Evolutionary conservation across 306 rosid genomes (phyloP), one percentile per base, ranked within the genome.

Genomic region (Herpetospermum pedunculosum): DNA sequence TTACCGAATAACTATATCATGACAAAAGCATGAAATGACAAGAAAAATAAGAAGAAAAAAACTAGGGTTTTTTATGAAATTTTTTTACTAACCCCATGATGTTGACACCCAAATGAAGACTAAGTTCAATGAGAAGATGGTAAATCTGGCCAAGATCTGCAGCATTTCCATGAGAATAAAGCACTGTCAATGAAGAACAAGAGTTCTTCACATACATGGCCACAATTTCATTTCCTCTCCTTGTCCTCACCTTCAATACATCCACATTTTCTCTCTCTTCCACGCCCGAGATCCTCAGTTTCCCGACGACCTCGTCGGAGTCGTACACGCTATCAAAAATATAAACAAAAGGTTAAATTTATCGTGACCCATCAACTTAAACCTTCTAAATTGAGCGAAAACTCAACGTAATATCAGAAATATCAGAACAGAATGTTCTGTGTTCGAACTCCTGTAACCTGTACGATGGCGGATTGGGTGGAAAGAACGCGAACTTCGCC

Each of bases 141-240:
- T 76, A 81, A 87, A 86, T 86, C 77, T 88, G 94, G 19, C 94
- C 91, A 78, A 88, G 78, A 84, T 86, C 94, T 72, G 94, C 82
- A 76, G 94, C 94, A 82, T 88, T 88, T 75, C 94, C 94, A 77
- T 88, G 94, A 48, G 94, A 88, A 76, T 84, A 86, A 37, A 88
- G 86, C 76, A 88, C 2, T 1, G 94, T 88, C 54, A 86, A 69
- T 69, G 94, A 79, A 21, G 94, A 90, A 3, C 84, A 80, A 1
- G 81, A 83, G 71, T 86, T 86, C 78, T 81, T 88, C 49, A 88
- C 86, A 41, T 60, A 86, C 85, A 86, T 78, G 1, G 80, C 86
- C 72, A 86, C 91, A 47, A 88, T 84, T 73, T 81, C 87, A 34
- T 84, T 88, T 79, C 94, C 89, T 77, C 34, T 88, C 70, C 80